phyloP scores from a whole-genome alignment of 495 filamentous ascomycete genomes.

The Endocarpon pusillum region DNA sequence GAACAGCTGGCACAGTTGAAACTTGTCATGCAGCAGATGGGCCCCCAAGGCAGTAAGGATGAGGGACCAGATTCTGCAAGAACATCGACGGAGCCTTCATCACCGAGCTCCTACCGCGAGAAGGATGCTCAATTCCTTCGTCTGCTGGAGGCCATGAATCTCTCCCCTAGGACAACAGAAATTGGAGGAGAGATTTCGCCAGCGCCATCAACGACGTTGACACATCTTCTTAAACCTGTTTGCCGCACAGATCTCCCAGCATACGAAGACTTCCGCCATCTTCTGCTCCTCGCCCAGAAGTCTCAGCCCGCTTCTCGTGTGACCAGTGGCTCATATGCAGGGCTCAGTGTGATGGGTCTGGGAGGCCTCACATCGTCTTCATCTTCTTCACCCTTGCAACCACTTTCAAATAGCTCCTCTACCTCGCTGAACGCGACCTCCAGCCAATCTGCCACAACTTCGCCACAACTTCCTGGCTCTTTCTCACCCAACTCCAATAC shows the following conservation, averaged over 20 bases:
- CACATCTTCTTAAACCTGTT: conserved; percentile 63
- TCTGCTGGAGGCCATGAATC: conserved; percentile 25
- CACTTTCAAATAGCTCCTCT: conserved; percentile 25
- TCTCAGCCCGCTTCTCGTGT: conserved; percentile 41
- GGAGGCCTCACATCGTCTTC: conserved; percentile 24
- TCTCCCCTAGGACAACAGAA: conserved; percentile 35
- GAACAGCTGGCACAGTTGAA: conserved; percentile 88
- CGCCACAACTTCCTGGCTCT: conserved; percentile 11
- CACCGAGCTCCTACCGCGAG: conserved; percentile 31
- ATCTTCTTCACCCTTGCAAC: conserved; percentile 4
- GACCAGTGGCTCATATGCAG: conserved; percentile 51
- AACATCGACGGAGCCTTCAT: conserved; percentile 49
- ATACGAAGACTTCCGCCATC: conserved; percentile 70
- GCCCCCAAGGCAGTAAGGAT: no score
- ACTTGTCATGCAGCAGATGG: conserved; percentile 76
- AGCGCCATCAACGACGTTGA: conserved; percentile 70
- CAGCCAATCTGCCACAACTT: conserved; percentile 20
- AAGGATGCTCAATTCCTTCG: conserved; percentile 9
- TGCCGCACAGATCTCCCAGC: conserved; percentile 64
- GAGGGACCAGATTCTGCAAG: conserved; percentile 47
- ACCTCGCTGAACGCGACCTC: conserved; percentile 25
- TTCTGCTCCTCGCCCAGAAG: conserved; percentile 50
- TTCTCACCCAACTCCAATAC: conserved; percentile 14
- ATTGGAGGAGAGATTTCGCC: conserved; percentile 42
- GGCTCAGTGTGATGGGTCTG: conserved; percentile 30